phyloP scores from a whole-genome alignment of 371 early-diverging fungal genomes.

The Mortierella sp. region DNA sequence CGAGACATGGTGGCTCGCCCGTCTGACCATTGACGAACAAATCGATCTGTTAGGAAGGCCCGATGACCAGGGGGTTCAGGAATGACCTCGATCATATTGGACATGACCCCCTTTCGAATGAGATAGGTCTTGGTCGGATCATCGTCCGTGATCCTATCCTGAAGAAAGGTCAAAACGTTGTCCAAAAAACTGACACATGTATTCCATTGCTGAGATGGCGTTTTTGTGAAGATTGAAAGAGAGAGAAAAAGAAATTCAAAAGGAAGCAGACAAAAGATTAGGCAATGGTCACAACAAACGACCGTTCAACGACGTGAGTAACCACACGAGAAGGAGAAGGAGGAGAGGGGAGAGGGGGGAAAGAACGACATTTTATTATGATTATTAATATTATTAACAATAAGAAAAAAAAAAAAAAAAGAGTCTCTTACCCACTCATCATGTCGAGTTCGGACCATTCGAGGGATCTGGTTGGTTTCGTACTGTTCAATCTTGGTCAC shows the following conservation, averaged over 20 bases:
- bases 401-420: too few relatives aligned
- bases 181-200: constrained; percentile 74
- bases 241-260: background rate
- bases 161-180: constrained; percentile 56
- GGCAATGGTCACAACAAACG: too few relatives aligned
- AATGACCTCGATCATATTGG: constrained; percentile 27
- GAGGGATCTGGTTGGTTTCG: constrained; percentile 85
- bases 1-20: background rate
- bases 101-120: constrained; percentile 31
- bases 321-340: background rate
- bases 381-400: background rate
- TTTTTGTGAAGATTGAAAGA: background rate
- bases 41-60: constrained; percentile 36
- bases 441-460: constrained; percentile 70
- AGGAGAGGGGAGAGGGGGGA: background rate
- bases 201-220: constrained; percentile 55
- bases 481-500: constrained; percentile 65
- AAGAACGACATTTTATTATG: background rate
- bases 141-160: constrained; percentile 40
- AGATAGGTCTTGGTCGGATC: constrained; percentile 47
- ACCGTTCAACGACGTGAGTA: background rate
- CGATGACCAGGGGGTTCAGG: constrained; percentile 11
- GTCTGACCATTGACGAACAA: constrained; percentile 12
- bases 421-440: constrained; percentile 76
- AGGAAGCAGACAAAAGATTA: too few relatives aligned